These are phyloP conservation scores for Phytophthora nicotianae DNA, from an alignment of 352 stramenopile genomes.

Conservation along the genomic window DNA sequence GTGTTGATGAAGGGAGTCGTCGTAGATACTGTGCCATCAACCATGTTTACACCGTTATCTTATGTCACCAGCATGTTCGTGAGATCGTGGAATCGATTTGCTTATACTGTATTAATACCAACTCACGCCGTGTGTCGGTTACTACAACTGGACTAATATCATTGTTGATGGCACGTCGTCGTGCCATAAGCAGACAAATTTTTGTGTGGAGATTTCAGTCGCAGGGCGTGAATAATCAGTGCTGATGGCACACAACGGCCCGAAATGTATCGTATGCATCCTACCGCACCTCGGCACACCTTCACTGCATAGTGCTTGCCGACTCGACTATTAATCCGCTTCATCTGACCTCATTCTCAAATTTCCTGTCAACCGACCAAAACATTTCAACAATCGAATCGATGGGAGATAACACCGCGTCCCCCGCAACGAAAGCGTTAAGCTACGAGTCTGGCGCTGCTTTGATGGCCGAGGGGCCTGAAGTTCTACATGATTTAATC, in stretches of 20 bases:
- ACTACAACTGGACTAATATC: neutral
- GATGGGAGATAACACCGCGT: constrained; percentile 9
- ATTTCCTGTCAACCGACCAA: constrained; percentile 12
- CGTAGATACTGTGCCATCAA: too few species aligned
- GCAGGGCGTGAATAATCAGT: constrained; percentile 17
- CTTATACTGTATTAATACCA: too few species aligned
- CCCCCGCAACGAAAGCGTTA: constrained; percentile 10
- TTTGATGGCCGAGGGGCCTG: constrained; percentile 28
- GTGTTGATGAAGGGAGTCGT: too few species aligned
- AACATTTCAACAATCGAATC: neutral
- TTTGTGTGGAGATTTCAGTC: neutral
- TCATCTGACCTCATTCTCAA: constrained; percentile 18
- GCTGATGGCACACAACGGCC: constrained; percentile 15
- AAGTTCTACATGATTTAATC: constrained; percentile 35
- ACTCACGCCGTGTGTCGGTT: too few species aligned
- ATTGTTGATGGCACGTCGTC: constrained; percentile 2
- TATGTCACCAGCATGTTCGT: too few species aligned
- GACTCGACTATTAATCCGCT: neutral
- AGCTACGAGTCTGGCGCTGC: constrained; percentile 19
- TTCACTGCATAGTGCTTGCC: neutral
- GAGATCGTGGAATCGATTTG: too few species aligned
- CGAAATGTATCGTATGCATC: constrained; percentile 12
- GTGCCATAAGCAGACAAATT: constrained; percentile 3
- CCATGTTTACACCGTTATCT: too few species aligned
- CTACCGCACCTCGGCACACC: neutral